Evolutionary conservation across 257 asterid genomes (phyloP), one percentile per base, ranked within the genome.

Genomic region (Penstemon eatonii): DNA sequence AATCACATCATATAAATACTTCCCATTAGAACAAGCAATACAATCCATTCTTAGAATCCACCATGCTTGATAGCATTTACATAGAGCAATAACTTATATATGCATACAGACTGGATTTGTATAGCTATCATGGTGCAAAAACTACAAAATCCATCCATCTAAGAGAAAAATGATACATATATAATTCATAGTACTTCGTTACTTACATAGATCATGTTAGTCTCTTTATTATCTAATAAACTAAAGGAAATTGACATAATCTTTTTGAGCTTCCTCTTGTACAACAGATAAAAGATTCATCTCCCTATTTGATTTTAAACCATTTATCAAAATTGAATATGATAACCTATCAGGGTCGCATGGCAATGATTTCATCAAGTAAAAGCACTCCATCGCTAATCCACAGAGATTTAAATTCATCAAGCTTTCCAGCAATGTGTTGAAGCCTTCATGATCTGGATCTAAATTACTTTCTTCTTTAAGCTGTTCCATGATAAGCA

Each of bases 361-460:
- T 9, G 67, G 56, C 46, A 63, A 8, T 45, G 56, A 63, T 19
- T 63, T 84, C 96, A 89, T 89, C 73, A 89, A 71, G 82, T 79
- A 63, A 76, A 63, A 86, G 69, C 87, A 80, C 68, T 86, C 88
- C 74, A 83, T 7, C 3, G 87, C 94, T 53, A 83, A 74, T 52
- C 80, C 77, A 38, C 80, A 56, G 68, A 83, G 88, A 61, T 78
- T 83, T 44, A 82, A 80, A 13, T 65, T 76, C 80, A 76, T 73
- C 62, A 89, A 83, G 66, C 82, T 83, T 69, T 84, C 77, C 65
- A 89, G 78, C 85, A 89, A 67, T 49, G 73, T 75, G 43, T 86
- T 81, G 66, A 89, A 89, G 46, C 87, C 84, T 50, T 71, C 80
- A 60, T 76, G 52, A 80, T 89, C 88, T 45, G 83, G 83, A 70